A percentile compares a stretch with the other conserved stretches of the same genome.
Conservation (phyloP, 2,329 filamentous ascomycete species). For the Xylariales sp. region DNA sequence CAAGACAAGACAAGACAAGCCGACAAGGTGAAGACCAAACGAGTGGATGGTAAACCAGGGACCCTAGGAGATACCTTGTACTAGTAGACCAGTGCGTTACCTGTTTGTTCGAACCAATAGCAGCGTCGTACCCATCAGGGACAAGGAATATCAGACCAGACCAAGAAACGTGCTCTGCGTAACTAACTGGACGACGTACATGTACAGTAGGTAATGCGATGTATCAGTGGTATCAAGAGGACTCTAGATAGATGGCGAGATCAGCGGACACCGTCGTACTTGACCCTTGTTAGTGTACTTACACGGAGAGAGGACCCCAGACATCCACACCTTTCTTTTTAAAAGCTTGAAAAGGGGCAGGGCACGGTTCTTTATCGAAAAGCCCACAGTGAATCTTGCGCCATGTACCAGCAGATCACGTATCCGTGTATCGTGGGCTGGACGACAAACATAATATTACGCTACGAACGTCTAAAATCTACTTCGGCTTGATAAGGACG, state of each 20-base stretch:
- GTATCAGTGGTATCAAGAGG: conserved; percentile 21
- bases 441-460: neutral
- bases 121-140: conserved; percentile 22
- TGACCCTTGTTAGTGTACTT: conserved; percentile 28
- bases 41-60: conserved; percentile 32
- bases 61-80: conserved; percentile 21
- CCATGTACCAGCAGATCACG: conserved; percentile 3
- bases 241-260: conserved; percentile 15
- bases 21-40: conserved; percentile 28
- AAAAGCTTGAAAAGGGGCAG: conserved; percentile 27
- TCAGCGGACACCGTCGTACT: conserved; percentile 15
- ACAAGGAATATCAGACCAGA: conserved; percentile 24
- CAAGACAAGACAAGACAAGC: conserved; percentile 16
- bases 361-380: neutral
- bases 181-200: conserved; percentile 3
- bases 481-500: neutral
- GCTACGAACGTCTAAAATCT: neutral
- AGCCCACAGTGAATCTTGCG: neutral
- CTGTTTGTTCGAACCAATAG: conserved; percentile 26
- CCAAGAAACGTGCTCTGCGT: conserved; percentile 27
- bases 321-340: conserved; percentile 4
- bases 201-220: too few species aligned
- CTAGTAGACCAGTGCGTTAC: neutral
- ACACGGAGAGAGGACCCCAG: conserved; percentile 21
- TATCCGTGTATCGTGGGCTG: conserved; percentile 3